Base-by-base conservation (phyloP, 2,329 filamentous ascomycete species). In the Cladosporium sp. region DNA sequence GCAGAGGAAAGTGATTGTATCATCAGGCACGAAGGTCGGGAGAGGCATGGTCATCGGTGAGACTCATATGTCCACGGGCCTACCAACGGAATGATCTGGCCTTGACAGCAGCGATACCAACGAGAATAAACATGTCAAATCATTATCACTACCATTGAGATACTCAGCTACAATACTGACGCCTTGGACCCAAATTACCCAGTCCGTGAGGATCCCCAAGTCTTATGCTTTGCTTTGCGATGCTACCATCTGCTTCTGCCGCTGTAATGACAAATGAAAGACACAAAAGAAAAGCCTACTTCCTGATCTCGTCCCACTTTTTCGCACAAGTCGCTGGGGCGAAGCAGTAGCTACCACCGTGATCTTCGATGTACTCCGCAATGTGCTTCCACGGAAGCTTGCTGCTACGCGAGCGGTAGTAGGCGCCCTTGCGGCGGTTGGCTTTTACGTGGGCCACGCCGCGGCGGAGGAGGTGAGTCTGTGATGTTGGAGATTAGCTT, bases 291-390 rank as follows among this genome's bases (percentile, higher is more conserved):
- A 47, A 47, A 19, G 15, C 47, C 19, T 37, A 50, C 47, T 34
- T 39, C 20, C 30, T 34, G 30, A 81, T 65, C 67, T 84, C 79
- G 15, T 75, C 70, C 80, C 82, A 87, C 72, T 84, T 85, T 72
- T 82, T 84, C 70, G 85, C 84, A 65, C 82, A 85, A 0, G 84
- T 86, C 2, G 82, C 78, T 64, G 83, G 81, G 2, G 83, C 83
- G 65, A 86, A 87, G 36, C 76, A 75, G 66, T 87, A 87, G 2
- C 78, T 80, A 7, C 82, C 83, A 2, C 82, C 82, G 45, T 80
- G 68, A 3, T 71, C 65, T 62, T 67, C 70, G 58, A 87, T 84
- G 61, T 78, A 80, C 34, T 82, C 77, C 1, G 79, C 77, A 20
- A 86, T 78, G 58, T 77, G 78, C 72, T 84, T 84, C 84, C 84